A percentile compares a stretch with the other conserved stretches of the same genome.
Evolutionary conservation across 495 filamentous ascomycete genomes (phyloP).

Genomic region (Podospora tetraspora): DNA sequence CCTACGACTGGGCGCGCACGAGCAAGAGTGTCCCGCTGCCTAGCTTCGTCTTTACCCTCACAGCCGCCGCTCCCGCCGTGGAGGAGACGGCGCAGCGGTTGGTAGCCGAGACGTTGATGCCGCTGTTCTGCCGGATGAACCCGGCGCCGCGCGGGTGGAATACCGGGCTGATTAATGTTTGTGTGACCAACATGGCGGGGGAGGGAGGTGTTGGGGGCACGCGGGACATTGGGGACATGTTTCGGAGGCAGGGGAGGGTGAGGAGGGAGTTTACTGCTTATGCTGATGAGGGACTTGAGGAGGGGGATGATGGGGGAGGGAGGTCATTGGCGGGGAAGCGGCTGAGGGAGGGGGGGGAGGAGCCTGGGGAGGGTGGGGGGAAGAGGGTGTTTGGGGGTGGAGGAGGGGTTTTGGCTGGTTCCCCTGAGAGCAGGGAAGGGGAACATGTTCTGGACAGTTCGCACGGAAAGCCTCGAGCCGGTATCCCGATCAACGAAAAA

Average conservation of each 20-base stretch:
- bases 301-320: not conserved
- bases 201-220: constrained; percentile 36
- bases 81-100: constrained; percentile 55
- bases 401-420: not conserved
- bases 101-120: constrained; percentile 59
- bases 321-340: not conserved
- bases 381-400: not conserved
- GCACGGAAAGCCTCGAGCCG: too few relatives aligned
- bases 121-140: constrained; percentile 69
- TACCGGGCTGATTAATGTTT: constrained; percentile 76
- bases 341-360: not conserved
- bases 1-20: constrained; percentile 49
- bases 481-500: not conserved
- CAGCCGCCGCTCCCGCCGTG: constrained; percentile 17
- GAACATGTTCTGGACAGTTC: too few relatives aligned
- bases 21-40: constrained; percentile 68
- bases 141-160: constrained; percentile 66
- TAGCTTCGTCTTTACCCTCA: constrained; percentile 60
- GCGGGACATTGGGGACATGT: constrained; percentile 64
- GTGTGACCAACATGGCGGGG: constrained; percentile 75
- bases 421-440: too few relatives aligned
- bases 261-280: constrained; percentile 57
- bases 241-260: constrained; percentile 59
- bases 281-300: constrained; percentile 6
- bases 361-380: not conserved